Evolutionary conservation across 345 rosid species (phyloP), one percentile per base, ranked within the genome.

Genomic region (Salix caprea): DNA sequence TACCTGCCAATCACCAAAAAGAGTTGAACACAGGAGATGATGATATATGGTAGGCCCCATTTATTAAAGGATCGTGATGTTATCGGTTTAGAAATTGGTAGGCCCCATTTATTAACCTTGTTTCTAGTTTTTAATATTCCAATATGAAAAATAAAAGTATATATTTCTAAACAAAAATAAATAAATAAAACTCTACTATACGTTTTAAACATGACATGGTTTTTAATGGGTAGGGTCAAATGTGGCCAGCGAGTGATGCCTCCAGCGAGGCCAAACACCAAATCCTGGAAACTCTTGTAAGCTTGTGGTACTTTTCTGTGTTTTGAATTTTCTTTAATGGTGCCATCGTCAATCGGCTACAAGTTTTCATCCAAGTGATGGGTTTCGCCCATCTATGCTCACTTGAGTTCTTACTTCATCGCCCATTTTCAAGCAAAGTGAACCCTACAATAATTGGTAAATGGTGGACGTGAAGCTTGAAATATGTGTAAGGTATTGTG

Each of bases 21-120:
- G 26, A 24, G 50, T 52, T 34, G 76, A 80, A 58, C 74, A 48
- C 67, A 11, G 42, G 0, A 11, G 58, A 78, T 78, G 79, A 75
- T 64, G 82, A 79, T 82, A 81, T 74, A 85, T 85, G 84, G 77
- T 67, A 62, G 76, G 81, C 24, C 84, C 84, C 54, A 6, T 7
- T 18, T 56, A 71, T 40, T 28, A 52, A 52, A 26, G 50, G 82
- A 78, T 81, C 62, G 60, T 13, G 58, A 72, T 61, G 56, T 70
- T 76, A 56, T 74, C 77, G 71, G 77, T 68, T 40, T 40, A 10
- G 11, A 40, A 40, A 40, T 40, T 40, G 13, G 76, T 67, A 62
- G 76, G 81, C 23, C 84, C 84, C 54, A 4, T 7, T 18, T 56
- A 71, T 40, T 28, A 52, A 0, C 37, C 37, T 5, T 5, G 6